Evolutionary conservation across 2,329 filamentous ascomycete species (phyloP), one percentile per base, ranked within the genome.

Genomic region (Nemania diffusa): DNA sequence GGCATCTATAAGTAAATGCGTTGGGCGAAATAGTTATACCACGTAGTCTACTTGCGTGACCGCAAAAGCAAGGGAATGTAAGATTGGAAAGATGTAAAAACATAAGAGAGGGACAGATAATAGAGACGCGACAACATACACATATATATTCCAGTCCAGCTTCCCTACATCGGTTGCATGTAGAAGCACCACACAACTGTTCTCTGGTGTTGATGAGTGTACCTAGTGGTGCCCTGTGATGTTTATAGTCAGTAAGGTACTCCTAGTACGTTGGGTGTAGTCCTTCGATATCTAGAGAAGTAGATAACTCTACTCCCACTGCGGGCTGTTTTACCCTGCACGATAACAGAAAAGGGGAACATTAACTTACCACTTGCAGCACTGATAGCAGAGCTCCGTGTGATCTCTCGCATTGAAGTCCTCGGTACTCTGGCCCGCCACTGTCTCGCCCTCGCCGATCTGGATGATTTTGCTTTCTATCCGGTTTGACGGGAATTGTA

Each of bases 301-400:
- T n/a, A n/a, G n/a, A n/a, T n/a, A n/a, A n/a, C n/a, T n/a, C n/a
- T n/a, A n/a, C n/a, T n/a, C n/a, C n/a, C n/a, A n/a, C n/a, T n/a
- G n/a, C n/a, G n/a, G n/a, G n/a, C n/a, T n/a, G n/a, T n/a, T n/a
- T n/a, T n/a, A n/a, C n/a, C n/a, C n/a, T n/a, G n/a, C n/a, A n/a
- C n/a, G n/a, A n/a, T n/a, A 29, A 24, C 8, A 50, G n/a, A 37
- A 1, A 34, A 29, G 20, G 11, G 27, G 15, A 24, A 32, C 2
- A 52, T 17, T 46, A 37, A 69, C 66, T 17, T 50, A 69, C 69
- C 24, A 24, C 46, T 65, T 69, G 37, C 69, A 69, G 34, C 69
- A 71, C 62, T 71, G 69, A 11, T 69, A 71, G 55, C 69, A 71
- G 20, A 71, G 62, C 3, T 32, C 26, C 3, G 44, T 13, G 0